phyloP scores from a whole-genome alignment of 2,329 filamentous ascomycete genomes.

The Sporothrix brasiliensis region DNA sequence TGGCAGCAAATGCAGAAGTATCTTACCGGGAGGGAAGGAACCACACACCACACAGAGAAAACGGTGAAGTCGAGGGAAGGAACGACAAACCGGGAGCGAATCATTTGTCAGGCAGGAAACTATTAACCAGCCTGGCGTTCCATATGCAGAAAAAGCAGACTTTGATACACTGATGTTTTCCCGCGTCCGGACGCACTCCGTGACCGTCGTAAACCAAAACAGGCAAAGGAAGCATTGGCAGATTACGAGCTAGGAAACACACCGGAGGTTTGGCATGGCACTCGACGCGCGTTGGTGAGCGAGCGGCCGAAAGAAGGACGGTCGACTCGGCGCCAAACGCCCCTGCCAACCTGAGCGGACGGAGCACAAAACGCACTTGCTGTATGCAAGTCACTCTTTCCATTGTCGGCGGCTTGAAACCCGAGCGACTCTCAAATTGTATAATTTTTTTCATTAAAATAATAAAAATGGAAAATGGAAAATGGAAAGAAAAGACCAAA shows the following conservation, averaged over 20 bases:
- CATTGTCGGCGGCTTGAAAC: not conserved
- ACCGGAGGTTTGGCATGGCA: constrained; percentile 4
- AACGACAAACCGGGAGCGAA: not conserved
- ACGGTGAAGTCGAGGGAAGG: not conserved
- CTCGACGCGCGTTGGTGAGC: not conserved
- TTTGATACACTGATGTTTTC: not conserved
- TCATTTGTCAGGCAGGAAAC: not conserved
- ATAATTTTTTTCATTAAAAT: too few relatives aligned
- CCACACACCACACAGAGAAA: constrained; percentile 9
- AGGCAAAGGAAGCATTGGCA: constrained; percentile 12
- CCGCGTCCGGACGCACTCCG: not conserved
- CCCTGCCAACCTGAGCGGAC: not conserved
- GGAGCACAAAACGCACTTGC: not conserved
- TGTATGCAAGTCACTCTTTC: not conserved
- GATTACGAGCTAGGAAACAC: not conserved
- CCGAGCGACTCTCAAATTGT: not conserved
- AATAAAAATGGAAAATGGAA: too few relatives aligned
- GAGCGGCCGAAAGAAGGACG: not conserved
- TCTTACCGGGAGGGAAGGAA: not conserved
- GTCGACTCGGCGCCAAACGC: not conserved
- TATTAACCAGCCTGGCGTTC: not conserved
- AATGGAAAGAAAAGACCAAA: too few relatives aligned
- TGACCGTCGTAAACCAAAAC: not conserved
- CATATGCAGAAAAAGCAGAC: not conserved
- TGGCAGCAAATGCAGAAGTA: not conserved